Base-by-base conservation (phyloP, 805 yeast species). In the Metschnikowia borealis region DNA sequence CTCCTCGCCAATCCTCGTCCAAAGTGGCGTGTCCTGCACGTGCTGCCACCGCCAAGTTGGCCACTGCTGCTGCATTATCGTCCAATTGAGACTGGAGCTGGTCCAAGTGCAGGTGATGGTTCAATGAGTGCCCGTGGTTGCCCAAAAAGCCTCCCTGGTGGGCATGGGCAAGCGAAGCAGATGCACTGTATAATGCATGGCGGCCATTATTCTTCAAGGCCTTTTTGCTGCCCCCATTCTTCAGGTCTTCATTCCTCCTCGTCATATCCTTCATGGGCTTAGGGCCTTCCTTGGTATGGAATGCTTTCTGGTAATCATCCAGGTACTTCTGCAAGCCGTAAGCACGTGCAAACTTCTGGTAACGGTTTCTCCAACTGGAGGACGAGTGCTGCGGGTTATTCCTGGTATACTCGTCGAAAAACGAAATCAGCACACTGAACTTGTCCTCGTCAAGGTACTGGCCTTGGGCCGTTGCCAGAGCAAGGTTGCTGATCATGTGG, bases 361-460 rank as follows among this genome's bases (percentile, higher is more conserved):
- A 87, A 54, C 94, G 75, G 62, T 87, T 94, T 64, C 94, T 81
- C 91, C 92, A 87, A n/a, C 91, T 83, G 60, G 79, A 78, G 43
- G 75, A 75, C 3, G 87, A 71, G 64, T 87, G 94, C 35, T 75
- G 68, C 10, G 84, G 79, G 49, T 69, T 62, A 36, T 60, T 61
- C 33, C 67, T 62, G 41, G 72, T 68, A 51, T 78, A 62, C 20
- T 63, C 62, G 15, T 67, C 69, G 23, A 58, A 58, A 42, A 57
- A 58, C 13, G 54, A 44, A 11, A 58, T 57, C 45, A 46, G 51
- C 34, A 58, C 62, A 26, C 55, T 51, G 48, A 57, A 57, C 53
- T 57, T 57, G 32, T 54, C 47, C 42, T 57, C 61, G 49, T 57
- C 50, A 39, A 56, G 50, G 33, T 20, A 40, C 17, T 46, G 48